phyloP scores from a whole-genome alignment of 306 rosid genomes.

The Pachyrhizus erosus region DNA sequence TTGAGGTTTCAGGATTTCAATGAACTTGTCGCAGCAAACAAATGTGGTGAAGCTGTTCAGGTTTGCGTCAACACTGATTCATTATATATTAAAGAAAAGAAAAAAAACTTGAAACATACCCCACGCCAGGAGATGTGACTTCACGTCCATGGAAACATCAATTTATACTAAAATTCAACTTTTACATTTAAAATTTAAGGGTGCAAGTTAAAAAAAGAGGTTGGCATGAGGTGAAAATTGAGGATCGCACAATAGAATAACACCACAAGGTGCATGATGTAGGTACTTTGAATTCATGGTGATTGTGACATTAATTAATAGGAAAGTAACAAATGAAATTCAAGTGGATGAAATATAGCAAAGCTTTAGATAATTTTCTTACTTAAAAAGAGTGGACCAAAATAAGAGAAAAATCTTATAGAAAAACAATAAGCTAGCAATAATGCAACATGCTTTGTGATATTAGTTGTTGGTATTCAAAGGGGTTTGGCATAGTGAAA shows the following conservation, averaged over 20 bases:
- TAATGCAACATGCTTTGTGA: neutral
- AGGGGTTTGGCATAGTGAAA: no score
- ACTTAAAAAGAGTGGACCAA: neutral
- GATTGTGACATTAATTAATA: neutral
- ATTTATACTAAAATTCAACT: neutral
- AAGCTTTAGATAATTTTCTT: neutral
- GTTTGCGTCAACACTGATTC: no score
- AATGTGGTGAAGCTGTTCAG: neutral
- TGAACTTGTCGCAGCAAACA: neutral
- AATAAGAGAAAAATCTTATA: no score
- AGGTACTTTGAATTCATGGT: neutral
- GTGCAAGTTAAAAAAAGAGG: neutral
- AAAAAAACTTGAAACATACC: no score
- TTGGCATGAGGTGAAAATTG: neutral
- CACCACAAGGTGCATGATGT: neutral
- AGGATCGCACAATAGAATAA: neutral
- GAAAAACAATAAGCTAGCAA: neutral
- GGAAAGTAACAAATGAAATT: neutral
- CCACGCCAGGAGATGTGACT: neutral
- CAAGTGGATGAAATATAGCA: neutral
- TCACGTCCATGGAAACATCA: neutral
- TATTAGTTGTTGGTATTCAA: neutral
- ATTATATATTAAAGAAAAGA: no score
- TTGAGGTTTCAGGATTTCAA: neutral
- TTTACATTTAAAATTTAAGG: neutral